Base-by-base conservation (phyloP, 2,329 filamentous ascomycete species). In the Cercospora brassicicola region DNA sequence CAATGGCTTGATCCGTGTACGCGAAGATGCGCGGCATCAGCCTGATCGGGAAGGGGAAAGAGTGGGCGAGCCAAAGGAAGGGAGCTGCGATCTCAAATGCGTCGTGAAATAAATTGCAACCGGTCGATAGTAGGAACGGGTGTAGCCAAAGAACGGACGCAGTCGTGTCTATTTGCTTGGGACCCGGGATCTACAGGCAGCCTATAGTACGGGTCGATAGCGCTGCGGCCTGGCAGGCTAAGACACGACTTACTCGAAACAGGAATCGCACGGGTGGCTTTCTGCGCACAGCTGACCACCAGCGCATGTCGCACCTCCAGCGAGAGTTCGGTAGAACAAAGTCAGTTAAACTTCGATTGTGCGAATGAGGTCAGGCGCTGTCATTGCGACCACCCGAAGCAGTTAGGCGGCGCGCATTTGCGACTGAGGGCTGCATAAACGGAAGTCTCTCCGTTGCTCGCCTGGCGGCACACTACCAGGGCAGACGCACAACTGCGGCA, bases 401-500 rank as follows among this genome's bases (percentile, higher is more conserved):
- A 20, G 62, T 59, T 64, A 42, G 61, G 15, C 9, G 33, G 59
- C 39, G 20, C 10, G 60, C 28, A n/a, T 33, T 9, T 28, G 33
- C 20, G 48, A 53, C 18, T 15, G 20, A 23, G 48, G 23, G 48
- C 48, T 62, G 59, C 59, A 45, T 2, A 45, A 51, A 51, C 36
- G 59, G 59, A 62, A 62, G 59, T 51, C 20, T 23, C 33, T 62
- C 59, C 59, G 55, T 20, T 59, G 55, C 10, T 59, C 30, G 56
- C 56, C 56, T 59, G 57, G 42, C 42, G 42, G 42, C 18, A 23
- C 45, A 13, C 45, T 48, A 48, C 30, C 56, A 36, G 56, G 33
- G 30, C 30, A 61, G 28, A 59, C 31, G 56, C 56, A 59, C 63
- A 36, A 63, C 23, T 60, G 63, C 63, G 63, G 63, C 63, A 60